Base-by-base conservation (phyloP, 495 filamentous ascomycete species). In the Penicillium crystallinum region DNA sequence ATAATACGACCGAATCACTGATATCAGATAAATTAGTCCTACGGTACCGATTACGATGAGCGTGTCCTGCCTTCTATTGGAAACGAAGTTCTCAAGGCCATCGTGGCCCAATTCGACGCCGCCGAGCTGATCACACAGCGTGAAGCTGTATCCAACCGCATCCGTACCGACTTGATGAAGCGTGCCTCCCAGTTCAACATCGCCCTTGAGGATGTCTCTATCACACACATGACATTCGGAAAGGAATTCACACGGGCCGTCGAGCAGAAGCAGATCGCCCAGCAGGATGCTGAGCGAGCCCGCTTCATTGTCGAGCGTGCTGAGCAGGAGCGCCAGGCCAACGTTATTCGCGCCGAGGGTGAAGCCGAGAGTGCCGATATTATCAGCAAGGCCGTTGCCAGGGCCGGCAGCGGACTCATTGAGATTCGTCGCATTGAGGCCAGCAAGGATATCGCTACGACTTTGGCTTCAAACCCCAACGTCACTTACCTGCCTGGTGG, bases 151-250 rank as follows among this genome's bases (percentile, higher is more conserved):
- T 89, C 84, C 59, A 86, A 96, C 77, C 88, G 91, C 58, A 99
- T 99, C 81, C 91, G 90, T 43, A 77, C 84, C 58, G 93, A 99
- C 72, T 87, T 99, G 30, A 83, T 95, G 68, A 91, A 90, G 79
- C 91, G 93, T 46, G 93, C 93, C n/a, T 66, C 82, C 43, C 95
- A 99, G 71, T 99, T 99, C 84, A 97, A 99, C 79, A 99, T 99
- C 70, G 88, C 89, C 29, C 88, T 99, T 36, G 93, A 99, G 72
- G 93, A 99, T 64, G 93, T 99, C 52, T 95, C 89, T 61, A 99
- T 99, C 78, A 99, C 93, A 36, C 93, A 99, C 83, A 97, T 99
- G 93, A 97, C 93, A 48, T 99, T 99, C 72, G 93, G 93, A 50
- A 91, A 90, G 76, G 93, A 99, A 76, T 99, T 99, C 84, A 99